Conservation (phyloP, 495 filamentous ascomycete genomes). For the Xylaria telfairii region DNA sequence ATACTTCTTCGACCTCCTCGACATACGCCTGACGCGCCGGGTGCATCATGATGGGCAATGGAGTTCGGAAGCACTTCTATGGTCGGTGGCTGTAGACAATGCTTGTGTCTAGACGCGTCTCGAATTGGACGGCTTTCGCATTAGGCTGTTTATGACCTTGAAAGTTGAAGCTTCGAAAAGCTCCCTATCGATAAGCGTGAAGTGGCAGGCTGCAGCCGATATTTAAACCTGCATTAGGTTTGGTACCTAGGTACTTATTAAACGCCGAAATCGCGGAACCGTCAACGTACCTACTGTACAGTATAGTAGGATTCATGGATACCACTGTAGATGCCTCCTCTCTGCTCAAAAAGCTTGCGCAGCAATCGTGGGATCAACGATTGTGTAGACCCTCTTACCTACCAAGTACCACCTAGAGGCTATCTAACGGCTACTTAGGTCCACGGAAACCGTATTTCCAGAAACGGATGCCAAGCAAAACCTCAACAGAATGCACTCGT, state of each 20-base stretch:
- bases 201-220: background rate
- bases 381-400: no score
- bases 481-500: background rate
- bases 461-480: background rate
- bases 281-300: no score
- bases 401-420: no score
- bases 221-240: no score
- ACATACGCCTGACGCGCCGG: constrained; percentile 94
- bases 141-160: background rate
- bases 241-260: no score
- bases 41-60: constrained; percentile 69
- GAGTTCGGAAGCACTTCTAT: background rate
- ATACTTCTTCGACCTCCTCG: constrained; percentile 82
- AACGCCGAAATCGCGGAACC: no score
- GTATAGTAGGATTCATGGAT: no score
- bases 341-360: no score
- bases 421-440: no score
- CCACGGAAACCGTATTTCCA: background rate
- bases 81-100: background rate
- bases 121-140: background rate
- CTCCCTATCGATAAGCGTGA: constrained; percentile 26
- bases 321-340: no score
- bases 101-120: background rate
- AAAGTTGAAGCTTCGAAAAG: constrained; percentile 25
- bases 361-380: no score